Conservation (phyloP, 2,329 filamentous ascomycete species). For the Thelonectria discophora region DNA sequence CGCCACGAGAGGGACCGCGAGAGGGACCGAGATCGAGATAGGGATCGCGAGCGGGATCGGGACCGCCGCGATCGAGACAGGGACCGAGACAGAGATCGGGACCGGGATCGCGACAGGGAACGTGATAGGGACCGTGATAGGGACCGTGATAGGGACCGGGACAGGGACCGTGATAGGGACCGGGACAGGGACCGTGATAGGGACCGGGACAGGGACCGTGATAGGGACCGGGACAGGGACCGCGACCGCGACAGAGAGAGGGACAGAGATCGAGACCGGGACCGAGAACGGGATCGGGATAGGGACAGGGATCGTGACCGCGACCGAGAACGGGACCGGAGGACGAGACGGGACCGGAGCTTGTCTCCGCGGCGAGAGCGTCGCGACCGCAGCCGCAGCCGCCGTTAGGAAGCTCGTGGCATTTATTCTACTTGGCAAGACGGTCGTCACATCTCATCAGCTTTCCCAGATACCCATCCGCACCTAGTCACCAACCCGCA, state of each 20-base stretch:
- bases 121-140: slow-evolving; percentile 34
- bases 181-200: slow-evolving; percentile 64
- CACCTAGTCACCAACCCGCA: neutral
- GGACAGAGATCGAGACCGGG: slow-evolving; percentile 38
- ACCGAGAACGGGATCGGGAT: slow-evolving; percentile 38
- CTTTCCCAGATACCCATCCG: neutral
- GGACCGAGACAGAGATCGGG: slow-evolving; percentile 25
- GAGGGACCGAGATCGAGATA: slow-evolving; percentile 17
- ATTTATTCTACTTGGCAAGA: neutral
- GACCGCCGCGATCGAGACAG: slow-evolving; percentile 17
- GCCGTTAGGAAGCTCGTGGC: slow-evolving; percentile 52
- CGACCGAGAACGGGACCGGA: slow-evolving; percentile 16
- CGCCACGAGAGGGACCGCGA: slow-evolving; percentile 39
- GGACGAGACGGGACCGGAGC: slow-evolving; percentile 45
- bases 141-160: slow-evolving; percentile 27
- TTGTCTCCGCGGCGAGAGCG: slow-evolving; percentile 48
- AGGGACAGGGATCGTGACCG: slow-evolving; percentile 34
- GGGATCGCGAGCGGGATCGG: neutral
- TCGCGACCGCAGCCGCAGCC: slow-evolving; percentile 51
- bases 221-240: slow-evolving; percentile 36
- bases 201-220: slow-evolving; percentile 57
- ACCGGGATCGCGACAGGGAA: slow-evolving; percentile 43
- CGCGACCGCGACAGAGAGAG: slow-evolving; percentile 19
- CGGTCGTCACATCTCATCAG: neutral
- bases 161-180: slow-evolving; percentile 36